Base-by-base conservation (phyloP, 2,329 filamentous ascomycete species). In the Aspergillus fumigatus region DNA sequence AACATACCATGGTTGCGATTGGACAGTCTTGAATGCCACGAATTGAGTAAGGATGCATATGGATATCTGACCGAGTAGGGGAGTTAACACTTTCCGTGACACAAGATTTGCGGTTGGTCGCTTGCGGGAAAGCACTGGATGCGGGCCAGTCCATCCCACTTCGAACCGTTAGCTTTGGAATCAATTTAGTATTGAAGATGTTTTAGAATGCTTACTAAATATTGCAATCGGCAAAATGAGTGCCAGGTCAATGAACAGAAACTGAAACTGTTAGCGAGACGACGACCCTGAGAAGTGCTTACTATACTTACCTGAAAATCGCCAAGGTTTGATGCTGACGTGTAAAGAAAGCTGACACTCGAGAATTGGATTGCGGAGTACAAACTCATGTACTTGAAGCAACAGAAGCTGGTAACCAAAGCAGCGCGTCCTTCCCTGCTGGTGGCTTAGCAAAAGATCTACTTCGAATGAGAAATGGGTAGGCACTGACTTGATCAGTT, bases 331-430 rank as follows among this genome's bases (percentile, higher is more conserved):
- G 90, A 96, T 10, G 89, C 95, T 7, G 87, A 92, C 6, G 92
- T 90, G 73, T 99, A 99, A 17, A 99, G 82, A 71, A 99, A 97
- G 81, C 89, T 96, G 68, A 99, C 95, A 0, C 90, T 91, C 7
- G 91, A 96, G 78, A 99, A 99, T 73, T 99, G 94, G 63, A 99
- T 99, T n/a, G 94, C 93, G 2, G 92, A 97, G 79, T 99, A 99
- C 62, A 99, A 77, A 66, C 90, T 95, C 95, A 99, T 99, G 76
- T 96, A 99, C 79, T 97, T 99, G 83, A 99, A 99, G 78, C 94
- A 99, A 77, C 90, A 95, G 78, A 99, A 99, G 74, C 92, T 96
- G 11, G 94, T 99, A n/a, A 97, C 92, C 35, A 99, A 82, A 35
- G 95, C 90, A 21, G 93, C 93, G 60, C 95, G 87, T 21, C 94